Base-by-base conservation (phyloP, 768 basidiomycete genomes). In the Lactarius sanguifluus region DNA sequence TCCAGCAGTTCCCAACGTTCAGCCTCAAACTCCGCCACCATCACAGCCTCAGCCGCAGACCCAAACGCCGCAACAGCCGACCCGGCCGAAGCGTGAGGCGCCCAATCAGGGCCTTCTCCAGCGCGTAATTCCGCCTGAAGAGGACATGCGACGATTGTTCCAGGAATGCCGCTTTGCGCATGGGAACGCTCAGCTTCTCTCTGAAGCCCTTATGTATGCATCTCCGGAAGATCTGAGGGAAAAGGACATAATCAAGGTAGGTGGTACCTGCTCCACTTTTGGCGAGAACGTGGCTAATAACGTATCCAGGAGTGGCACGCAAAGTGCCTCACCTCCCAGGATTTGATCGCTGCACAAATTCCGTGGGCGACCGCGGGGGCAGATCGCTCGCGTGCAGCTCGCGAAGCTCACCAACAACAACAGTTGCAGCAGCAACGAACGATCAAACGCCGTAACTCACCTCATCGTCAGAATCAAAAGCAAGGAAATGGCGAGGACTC, bases 331-430 rank as follows among this genome's bases (percentile, higher is more conserved):
- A 81, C 84, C 3, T 94, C 92, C 2, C 92, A 94, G 75, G 94
- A 94, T 67, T 82, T 95, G 13, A 86, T 96, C 32, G 88, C 81
- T 69, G 87, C 89, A 13, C 94, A 96, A 76, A 94, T 97, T 71
- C 87, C 90, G 8, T 96, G 95, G 94, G 95, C 95, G 4, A 84
- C 87, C 25, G 87, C 92, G 1, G 85, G 88, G 16, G 94, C 94
- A 1, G 89, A 90, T 70, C 85, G 85, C 56, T 89, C 90, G 9
- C 81, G 90, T 40, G 71, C 73, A 23, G 57, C 40, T 34, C 70
- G 66, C 36, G 69, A 70, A 57, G 57, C 62, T 34, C 55, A 54
- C n/a, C 45, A 47, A 23, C 45, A 41, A 18, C 41, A 47, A 23
- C 57, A 58, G 7, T 38, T 40, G 20, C 70, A 70, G 47, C 68